These are phyloP conservation scores for Symbiodinium natans DNA, from an alignment of 73 alveolate species.

Conservation along the genomic window DNA sequence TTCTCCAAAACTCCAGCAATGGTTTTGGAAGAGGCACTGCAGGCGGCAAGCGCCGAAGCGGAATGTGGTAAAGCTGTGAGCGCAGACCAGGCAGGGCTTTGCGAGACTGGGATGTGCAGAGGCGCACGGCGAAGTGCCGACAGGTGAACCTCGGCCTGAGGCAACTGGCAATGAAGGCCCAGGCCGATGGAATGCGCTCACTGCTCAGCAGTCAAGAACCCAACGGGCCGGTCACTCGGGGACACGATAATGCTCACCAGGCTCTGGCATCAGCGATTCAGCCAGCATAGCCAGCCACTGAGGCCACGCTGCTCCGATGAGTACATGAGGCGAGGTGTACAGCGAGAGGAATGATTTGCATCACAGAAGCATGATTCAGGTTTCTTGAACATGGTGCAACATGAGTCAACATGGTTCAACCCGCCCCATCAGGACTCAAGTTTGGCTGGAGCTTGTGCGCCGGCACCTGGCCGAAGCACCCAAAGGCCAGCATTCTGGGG, in stretches of 20 bases:
- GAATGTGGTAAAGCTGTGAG: conserved; percentile 32
- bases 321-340: conserved; percentile 32
- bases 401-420: background rate
- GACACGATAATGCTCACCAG: background rate
- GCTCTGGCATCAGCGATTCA: background rate
- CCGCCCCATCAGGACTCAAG: conserved; percentile 5
- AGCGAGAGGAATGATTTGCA: background rate
- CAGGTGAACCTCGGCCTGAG: conserved; percentile 83
- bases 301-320: conserved; percentile 66
- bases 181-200: conserved; percentile 28
- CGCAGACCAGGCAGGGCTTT: conserved; percentile 42
- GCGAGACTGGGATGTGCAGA: too few species aligned
- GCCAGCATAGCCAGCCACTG: background rate
- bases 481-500: background rate
- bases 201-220: background rate
- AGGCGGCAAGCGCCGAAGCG: conserved; percentile 20
- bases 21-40: conserved; percentile 72
- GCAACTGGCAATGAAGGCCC: conserved; percentile 65
- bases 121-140: too few species aligned
- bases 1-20: conserved; percentile 43
- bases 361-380: too few species aligned
- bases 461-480: conserved; percentile 11
- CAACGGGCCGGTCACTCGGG: background rate
- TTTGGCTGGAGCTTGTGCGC: conserved; percentile 76
- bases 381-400: background rate